Conservation (phyloP, 2,329 filamentous ascomycete genomes). For the Cordyceps cicadae region DNA sequence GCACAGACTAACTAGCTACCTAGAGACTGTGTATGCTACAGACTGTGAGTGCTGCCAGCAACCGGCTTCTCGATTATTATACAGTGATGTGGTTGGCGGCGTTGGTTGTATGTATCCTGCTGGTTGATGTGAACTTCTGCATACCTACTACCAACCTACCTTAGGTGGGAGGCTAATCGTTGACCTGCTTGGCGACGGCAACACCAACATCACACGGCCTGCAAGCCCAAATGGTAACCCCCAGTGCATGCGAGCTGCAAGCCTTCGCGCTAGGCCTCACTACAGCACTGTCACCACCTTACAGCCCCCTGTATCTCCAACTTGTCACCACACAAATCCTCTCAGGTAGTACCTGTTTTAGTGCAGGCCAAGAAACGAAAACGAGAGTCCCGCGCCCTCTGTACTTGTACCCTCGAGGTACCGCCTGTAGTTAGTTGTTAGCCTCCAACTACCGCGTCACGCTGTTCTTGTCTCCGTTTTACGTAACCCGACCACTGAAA, state of each 20-base stretch:
- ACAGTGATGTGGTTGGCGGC: no score
- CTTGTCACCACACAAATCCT: background rate
- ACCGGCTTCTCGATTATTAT: no score
- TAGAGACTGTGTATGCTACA: no score
- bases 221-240: background rate
- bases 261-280: background rate
- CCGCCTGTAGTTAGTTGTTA: background rate
- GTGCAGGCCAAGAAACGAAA: background rate
- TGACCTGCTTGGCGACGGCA: no score
- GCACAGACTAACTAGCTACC: background rate
- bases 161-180: no score
- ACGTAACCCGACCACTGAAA: slow-evolving; percentile 4
- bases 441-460: background rate
- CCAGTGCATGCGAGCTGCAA: background rate
- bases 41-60: no score
- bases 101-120: no score
- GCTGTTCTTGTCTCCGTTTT: background rate
- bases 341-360: background rate
- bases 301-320: background rate
- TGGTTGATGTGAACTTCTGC: no score
- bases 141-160: no score
- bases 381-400: background rate
- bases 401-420: background rate
- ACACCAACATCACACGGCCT: no score
- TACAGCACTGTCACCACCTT: background rate